Evolutionary conservation across 345 rosid genomes (phyloP), one percentile per base, ranked within the genome.

Genomic region (Trapa bicornis): DNA sequence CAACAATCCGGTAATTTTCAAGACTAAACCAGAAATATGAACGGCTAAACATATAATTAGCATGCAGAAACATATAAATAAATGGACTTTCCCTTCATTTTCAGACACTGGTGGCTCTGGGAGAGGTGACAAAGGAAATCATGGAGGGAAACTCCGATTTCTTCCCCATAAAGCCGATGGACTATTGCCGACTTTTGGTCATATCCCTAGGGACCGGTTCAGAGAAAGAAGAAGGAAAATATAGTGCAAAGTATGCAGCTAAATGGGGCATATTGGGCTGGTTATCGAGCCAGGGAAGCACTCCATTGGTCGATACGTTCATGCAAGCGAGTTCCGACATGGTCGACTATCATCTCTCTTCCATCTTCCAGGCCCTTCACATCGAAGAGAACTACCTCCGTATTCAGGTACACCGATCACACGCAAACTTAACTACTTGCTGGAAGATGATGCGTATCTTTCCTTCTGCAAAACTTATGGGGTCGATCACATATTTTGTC

Each of bases 191-290:
- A 53, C 81, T 80, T 72, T 70, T 83, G 29, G 86, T 89, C 4
- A 73, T 89, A 15, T 89, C 96, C 0, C 72, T 85, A n/a, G 96
- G 96, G 54, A 83, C 92, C 0, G 89, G 96, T 0, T 47, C 74
- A 0, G 67, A 37, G 22, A 86, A 80, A 54, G 6, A 8, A 0
- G 81, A 80, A 54, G 77, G 73, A 54, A 85, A 77, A 67, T 85
- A 70, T 67, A 42, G 37, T 36, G 92, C 96, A 0, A 2, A 37
- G 0, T 69, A 76, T 32, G 87, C 80, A 6, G 88, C 92, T 6
- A 72, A 72, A 38, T 89, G 96, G 96, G 92, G 88, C 9, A 0
- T 89, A 33, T 15, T 86, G 56, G 83, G 89, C 22, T 89, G 96
- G 96, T 77, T 86, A 57, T 82, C 81, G 42, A 66, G 75, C 6